These are phyloP conservation scores for Cystobasidium slooffiae DNA, from an alignment of 1,284 basidiomycete genomes.

Conservation along the genomic window DNA sequence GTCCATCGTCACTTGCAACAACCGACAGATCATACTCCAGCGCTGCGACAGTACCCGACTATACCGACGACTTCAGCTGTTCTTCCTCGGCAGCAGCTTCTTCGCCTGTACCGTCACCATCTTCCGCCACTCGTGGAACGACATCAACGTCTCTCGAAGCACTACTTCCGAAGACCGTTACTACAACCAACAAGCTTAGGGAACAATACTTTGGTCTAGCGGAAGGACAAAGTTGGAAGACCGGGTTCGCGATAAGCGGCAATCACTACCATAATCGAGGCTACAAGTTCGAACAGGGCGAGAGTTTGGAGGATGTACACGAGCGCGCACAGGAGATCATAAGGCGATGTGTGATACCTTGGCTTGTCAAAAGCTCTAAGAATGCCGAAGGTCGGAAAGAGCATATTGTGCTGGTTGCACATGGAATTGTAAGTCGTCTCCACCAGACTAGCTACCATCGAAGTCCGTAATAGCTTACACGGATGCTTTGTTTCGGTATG, in stretches of 20 bases:
- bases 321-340: constrained; percentile 67
- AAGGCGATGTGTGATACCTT: constrained; percentile 65
- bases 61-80: constrained; percentile 37
- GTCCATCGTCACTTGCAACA: constrained; percentile 22
- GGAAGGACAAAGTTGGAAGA: constrained; percentile 59
- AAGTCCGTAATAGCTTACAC: neutral
- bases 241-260: constrained; percentile 46
- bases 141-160: neutral
- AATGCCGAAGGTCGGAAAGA: constrained; percentile 51
- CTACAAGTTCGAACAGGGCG: constrained; percentile 71
- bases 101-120: constrained; percentile 33
- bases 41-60: constrained; percentile 6
- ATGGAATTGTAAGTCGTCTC: constrained; percentile 63
- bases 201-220: constrained; percentile 69
- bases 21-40: constrained; percentile 22
- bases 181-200: constrained; percentile 58
- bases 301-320: constrained; percentile 72
- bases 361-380: constrained; percentile 39
- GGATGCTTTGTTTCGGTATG: neutral
- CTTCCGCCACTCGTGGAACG: neutral
- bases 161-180: constrained; percentile 55
- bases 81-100: constrained; percentile 42
- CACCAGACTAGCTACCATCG: neutral
- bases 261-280: constrained; percentile 58
- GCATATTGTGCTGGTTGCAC: constrained; percentile 75